Percentiles rank a stretch among this genome's conserved stretches.
phyloP scores from a whole-genome alignment of 2,329 filamentous ascomycete species.

The Claviceps quebecensis region DNA sequence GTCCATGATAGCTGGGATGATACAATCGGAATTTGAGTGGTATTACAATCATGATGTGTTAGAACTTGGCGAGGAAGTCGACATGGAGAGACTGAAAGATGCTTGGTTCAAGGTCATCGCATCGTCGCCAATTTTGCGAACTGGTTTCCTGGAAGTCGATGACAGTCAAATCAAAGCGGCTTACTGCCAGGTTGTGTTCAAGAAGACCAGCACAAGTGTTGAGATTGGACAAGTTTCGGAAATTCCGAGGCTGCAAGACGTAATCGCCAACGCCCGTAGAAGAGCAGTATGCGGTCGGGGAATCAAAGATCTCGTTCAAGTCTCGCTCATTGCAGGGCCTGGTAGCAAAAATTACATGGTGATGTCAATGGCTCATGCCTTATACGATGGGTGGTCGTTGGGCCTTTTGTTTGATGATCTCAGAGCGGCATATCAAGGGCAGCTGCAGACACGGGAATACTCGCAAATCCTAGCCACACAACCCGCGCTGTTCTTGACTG shows the following conservation, averaged over 20 bases:
- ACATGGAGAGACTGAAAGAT: constrained; percentile 39
- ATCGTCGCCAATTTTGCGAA: constrained; percentile 58
- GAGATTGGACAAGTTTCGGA: constrained; percentile 11
- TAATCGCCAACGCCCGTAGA: constrained; percentile 23
- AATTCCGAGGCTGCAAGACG: constrained; percentile 19
- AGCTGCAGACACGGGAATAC: constrained; percentile 26
- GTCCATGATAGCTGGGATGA: constrained; percentile 71
- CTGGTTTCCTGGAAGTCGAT: constrained; percentile 54
- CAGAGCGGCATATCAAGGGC: constrained; percentile 43
- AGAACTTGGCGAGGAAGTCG: constrained; percentile 37
- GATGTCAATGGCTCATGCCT: constrained; percentile 68
- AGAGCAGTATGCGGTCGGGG: constrained; percentile 24
- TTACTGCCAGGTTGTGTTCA: constrained; percentile 35
- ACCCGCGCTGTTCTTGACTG: constrained; percentile 1
- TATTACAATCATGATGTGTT: constrained; percentile 84
- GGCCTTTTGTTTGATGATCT: constrained; percentile 60
- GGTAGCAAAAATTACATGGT: constrained; percentile 28
- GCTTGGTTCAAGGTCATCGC: constrained; percentile 50
- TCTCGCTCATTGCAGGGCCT: constrained; percentile 26
- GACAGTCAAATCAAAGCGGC: constrained; percentile 39
- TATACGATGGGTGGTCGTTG: constrained; percentile 85
- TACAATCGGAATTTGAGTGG: constrained; percentile 54
- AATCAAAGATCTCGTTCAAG: constrained; percentile 30
- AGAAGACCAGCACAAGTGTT: constrained; percentile 11
- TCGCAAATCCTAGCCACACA: constrained; percentile 9